These are phyloP conservation scores for Prunus mira DNA, from an alignment of 306 rosid species.

Conservation along the genomic window DNA sequence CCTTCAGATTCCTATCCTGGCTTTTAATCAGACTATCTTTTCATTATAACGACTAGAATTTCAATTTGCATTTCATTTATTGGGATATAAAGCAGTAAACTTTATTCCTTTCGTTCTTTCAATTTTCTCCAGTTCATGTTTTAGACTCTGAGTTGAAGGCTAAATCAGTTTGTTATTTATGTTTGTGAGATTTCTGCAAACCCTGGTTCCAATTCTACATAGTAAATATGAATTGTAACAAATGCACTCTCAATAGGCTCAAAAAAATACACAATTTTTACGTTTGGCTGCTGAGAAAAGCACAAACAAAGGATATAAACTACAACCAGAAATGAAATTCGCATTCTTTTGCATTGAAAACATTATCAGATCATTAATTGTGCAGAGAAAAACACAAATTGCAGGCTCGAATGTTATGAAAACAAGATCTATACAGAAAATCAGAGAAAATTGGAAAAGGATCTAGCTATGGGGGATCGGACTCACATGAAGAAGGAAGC, in stretches of 20 bases:
- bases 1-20: neutral
- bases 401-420: neutral
- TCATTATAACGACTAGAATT: neutral
- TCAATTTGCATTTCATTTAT: neutral
- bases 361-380: neutral
- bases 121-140: neutral
- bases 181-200: neutral
- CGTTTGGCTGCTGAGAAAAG: neutral
- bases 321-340: neutral
- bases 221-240: neutral
- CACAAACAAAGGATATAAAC: neutral
- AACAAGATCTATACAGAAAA: neutral
- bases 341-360: neutral
- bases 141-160: neutral
- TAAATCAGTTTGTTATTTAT: neutral
- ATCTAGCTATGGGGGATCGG: conserved; percentile 26
- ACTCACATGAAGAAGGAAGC: conserved; percentile 95
- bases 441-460: neutral
- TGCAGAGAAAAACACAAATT: neutral
- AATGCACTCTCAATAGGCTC: neutral
- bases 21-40: neutral
- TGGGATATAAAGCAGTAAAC: too few relatives aligned
- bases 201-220: neutral
- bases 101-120: neutral
- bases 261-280: neutral